Base-by-base conservation (phyloP, 164 flowering plant species). In the Aristolochia californica region DNA sequence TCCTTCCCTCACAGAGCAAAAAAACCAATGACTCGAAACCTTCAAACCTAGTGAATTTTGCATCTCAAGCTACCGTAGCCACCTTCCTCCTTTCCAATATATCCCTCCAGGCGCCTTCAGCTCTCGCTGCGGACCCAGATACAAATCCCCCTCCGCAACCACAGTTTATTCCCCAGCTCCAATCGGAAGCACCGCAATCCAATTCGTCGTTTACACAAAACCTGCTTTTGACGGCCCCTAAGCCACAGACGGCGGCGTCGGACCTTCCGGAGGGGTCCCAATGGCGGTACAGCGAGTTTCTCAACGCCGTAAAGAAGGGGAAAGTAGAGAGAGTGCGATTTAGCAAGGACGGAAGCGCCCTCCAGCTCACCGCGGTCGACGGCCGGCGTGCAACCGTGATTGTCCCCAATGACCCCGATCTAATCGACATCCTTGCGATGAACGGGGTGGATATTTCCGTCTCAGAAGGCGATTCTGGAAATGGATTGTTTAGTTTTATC, bases 361-460 rank as follows among this genome's bases (percentile, higher is more conserved):
- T 91, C 44, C 98, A 93, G 74, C 82, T 93, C 23, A 83, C 97
- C 17, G 95, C 97, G 56, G 78, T 87, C 13, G 97, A 88, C 56
- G 95, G 97, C 59, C 83, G 94, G 20, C 74, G 95, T 1, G 98
- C 98, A 28, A 28, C 71, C 27, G 98, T 93, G 5, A 70, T 75
- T 20, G 94, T 88, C 40, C 95, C 96, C 45, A 90, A 85, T 55
- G 97, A 90, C 63, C 94, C 98, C 0, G 97, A 93, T 68, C 77
- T 93, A 26, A 88, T 88, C 50, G 98, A 93, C 70, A 88, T 93
- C 18, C 64, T 93, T 43, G 98, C 98, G 0, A 93, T 93, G 98
- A 93, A 85, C 60, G 98, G 97, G 5, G 98, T 93, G n/a, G 98
- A 93, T 65, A 93, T 93, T 15, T 80, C 97, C 0, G 95, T 93